phyloP scores from a whole-genome alignment of 345 rosid species.

The Firmiana major region DNA sequence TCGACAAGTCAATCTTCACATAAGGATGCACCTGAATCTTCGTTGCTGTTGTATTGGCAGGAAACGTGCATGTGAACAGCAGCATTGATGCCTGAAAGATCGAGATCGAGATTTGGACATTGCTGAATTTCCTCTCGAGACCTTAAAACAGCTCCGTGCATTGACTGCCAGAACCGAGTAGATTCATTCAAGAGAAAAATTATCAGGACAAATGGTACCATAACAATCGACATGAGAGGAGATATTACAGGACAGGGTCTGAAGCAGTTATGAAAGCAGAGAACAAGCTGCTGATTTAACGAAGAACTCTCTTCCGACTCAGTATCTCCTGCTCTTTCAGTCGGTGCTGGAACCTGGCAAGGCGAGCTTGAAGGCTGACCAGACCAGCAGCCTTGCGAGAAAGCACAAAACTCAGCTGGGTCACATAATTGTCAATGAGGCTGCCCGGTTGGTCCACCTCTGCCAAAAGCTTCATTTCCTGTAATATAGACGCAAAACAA shows the following conservation, averaged over 20 bases:
- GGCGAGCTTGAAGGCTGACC: constrained; percentile 92
- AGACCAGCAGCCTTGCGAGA: constrained; percentile 95
- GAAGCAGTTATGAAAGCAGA: constrained; percentile 9
- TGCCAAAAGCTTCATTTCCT: constrained; percentile 97
- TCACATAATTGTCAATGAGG: constrained; percentile 86
- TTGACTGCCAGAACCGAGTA: constrained; percentile 19
- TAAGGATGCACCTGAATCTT: background rate
- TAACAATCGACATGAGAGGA: constrained; percentile 8
- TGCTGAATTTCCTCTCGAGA: background rate
- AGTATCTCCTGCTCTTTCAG: constrained; percentile 91
- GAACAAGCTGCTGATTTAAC: constrained; percentile 22
- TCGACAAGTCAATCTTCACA: background rate
- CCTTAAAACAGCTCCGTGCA: constrained; percentile 1
- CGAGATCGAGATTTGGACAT: background rate
- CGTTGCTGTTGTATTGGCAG: background rate
- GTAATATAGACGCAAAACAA: background rate
- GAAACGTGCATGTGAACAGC: background rate
- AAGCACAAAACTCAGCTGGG: constrained; percentile 83
- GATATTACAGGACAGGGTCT: constrained; percentile 21
- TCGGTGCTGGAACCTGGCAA: constrained; percentile 95
- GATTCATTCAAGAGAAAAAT: background rate
- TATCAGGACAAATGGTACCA: background rate
- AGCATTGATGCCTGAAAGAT: background rate
- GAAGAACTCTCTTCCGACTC: constrained; percentile 80
- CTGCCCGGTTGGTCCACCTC: constrained; percentile 97